phyloP scores from a whole-genome alignment of 2,329 filamentous ascomycete species.

The Chrysoporthe austroafricana region DNA sequence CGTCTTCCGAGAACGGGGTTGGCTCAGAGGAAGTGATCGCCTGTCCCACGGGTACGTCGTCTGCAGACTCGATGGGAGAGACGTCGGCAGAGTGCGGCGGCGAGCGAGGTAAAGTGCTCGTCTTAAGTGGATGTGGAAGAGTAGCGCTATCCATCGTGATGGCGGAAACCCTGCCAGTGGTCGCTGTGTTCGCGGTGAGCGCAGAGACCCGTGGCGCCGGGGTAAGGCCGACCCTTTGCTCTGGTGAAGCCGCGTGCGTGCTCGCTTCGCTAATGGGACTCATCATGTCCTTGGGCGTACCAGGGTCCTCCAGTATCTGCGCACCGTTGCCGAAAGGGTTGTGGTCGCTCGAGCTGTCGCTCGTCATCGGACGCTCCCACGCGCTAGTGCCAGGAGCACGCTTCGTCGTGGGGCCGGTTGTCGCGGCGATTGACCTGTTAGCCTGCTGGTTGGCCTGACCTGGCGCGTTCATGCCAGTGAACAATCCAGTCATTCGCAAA shows the following conservation, averaged over 20 bases:
- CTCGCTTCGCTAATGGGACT: slow-evolving; percentile 26
- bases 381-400: slow-evolving; percentile 42
- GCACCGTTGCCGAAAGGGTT: slow-evolving; percentile 75
- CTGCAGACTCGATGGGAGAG: slow-evolving; percentile 18
- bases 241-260: slow-evolving; percentile 19
- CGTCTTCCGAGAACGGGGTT: slow-evolving; percentile 1
- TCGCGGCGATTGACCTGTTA: slow-evolving; percentile 53
- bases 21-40: slow-evolving; percentile 2
- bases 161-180: slow-evolving; percentile 17
- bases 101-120: slow-evolving; percentile 9
- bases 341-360: slow-evolving; percentile 53
- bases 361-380: slow-evolving; percentile 52
- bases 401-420: slow-evolving; percentile 37
- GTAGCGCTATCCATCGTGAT: slow-evolving; percentile 18
- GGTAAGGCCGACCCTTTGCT: slow-evolving; percentile 16
- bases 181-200: slow-evolving; percentile 18
- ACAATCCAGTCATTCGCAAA: slow-evolving; percentile 81
- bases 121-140: neutral
- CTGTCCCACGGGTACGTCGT: slow-evolving; percentile 14
- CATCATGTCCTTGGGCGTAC: slow-evolving; percentile 17
- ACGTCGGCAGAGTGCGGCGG: slow-evolving; percentile 10
- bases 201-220: slow-evolving; percentile 24
- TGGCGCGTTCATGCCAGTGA: slow-evolving; percentile 61
- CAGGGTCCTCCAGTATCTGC: slow-evolving; percentile 40
- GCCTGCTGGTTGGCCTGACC: slow-evolving; percentile 49